Base-by-base conservation (phyloP, 305 asterid genomes). In the Rubia tinctorum region DNA sequence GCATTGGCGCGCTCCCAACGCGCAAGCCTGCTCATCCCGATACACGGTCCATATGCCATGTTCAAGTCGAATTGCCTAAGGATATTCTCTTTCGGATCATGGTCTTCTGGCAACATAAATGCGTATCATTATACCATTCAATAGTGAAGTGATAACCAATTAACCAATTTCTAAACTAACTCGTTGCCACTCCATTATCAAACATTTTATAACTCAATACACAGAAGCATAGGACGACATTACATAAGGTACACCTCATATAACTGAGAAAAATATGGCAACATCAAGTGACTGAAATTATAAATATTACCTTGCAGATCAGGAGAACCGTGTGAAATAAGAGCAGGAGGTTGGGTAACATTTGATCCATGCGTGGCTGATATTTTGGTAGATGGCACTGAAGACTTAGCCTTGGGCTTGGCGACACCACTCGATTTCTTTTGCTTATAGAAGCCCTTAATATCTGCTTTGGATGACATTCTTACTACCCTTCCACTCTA, bases 21-120 rank as follows among this genome's bases (percentile, higher is more conserved):
- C 4, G 83, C 96, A 75, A 89, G 81, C 69, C 97, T 86, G 71
- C 66, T 80, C 89, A 93, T 83, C 77, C 98, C 98, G 68, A 91
- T 69, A 85, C 98, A 91, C 15, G 98, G 96, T 58, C 98, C 98
- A 58, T 87, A 93, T 27, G 81, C 87, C 91, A 90, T 86, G 84
- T 91, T 90, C 95, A 88, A 51, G 83, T 93, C 98, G 34, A 93
- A 91, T 71, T 89, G 93, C 88, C 94, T 88, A 58, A 93, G 81
- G 74, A 84, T 68, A 75, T 77, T 86, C 86, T 90, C 96, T 58
- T 79, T 81, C 49, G 53, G 86, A 84, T 88, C 94, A 81, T 74
- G 77, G 63, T 76, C 85, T 75, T 86, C 97, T 92, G 86, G 34
- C 17, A 53, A 51, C 34, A 62, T 23, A 60, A 59, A 62, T 20